These are phyloP conservation scores for Diplodia intermedia DNA, from an alignment of 2,329 filamentous ascomycete genomes.

Conservation along the genomic window DNA sequence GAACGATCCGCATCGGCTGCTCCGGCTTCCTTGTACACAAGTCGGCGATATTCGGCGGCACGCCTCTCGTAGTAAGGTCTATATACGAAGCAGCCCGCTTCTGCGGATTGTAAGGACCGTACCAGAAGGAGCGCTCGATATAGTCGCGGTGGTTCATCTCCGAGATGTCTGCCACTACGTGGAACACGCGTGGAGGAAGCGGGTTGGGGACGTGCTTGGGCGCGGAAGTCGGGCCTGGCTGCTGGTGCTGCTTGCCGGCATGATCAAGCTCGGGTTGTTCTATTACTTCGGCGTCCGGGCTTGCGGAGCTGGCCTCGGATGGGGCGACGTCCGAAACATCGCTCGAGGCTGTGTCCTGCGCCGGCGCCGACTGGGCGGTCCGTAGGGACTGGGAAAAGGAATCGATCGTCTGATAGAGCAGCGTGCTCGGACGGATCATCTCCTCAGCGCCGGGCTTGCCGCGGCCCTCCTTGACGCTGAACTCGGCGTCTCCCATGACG, in stretches of 20 bases:
- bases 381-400: neutral
- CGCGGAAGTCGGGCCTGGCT: constrained; percentile 31
- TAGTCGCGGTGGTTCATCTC: constrained; percentile 51
- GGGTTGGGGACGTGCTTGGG: constrained; percentile 23
- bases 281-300: constrained; percentile 16
- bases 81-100: constrained; percentile 37
- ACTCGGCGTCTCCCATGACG: constrained; percentile 35
- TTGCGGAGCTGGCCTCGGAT: constrained; percentile 32
- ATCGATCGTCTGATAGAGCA: constrained; percentile 34
- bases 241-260: constrained; percentile 1
- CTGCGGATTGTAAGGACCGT: constrained; percentile 31
- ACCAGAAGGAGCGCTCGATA: constrained; percentile 42
- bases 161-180: constrained; percentile 50
- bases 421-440: constrained; percentile 41
- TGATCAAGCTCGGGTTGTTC: constrained; percentile 8
- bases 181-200: constrained; percentile 48
- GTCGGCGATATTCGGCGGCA: constrained; percentile 24
- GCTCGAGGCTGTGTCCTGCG: constrained; percentile 3
- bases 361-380: neutral
- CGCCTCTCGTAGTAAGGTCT: constrained; percentile 39
- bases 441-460: constrained; percentile 41
- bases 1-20: constrained; percentile 28
- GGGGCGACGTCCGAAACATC: constrained; percentile 21
- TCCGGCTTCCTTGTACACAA: constrained; percentile 22
- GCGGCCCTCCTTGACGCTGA: constrained; percentile 24